Base-by-base conservation (phyloP, 495 filamentous ascomycete genomes). In the Apodospora peruviana region DNA sequence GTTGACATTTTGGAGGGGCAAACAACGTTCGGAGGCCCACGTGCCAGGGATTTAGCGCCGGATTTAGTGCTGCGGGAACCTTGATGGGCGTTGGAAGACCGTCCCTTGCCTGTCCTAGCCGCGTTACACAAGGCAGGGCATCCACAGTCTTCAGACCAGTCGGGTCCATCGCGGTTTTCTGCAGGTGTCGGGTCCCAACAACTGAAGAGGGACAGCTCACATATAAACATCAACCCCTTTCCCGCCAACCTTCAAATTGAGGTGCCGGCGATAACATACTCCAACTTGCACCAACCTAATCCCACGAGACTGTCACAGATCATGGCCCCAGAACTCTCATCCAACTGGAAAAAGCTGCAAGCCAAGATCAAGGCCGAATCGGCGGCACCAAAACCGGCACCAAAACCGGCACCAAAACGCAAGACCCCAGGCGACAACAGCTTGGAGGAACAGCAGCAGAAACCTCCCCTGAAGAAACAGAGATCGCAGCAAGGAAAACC, bases 301-400 rank as follows among this genome's bases (percentile, higher is more conserved):
- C n/a, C n/a, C n/a, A n/a, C n/a, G n/a, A n/a, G n/a, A n/a, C n/a
- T n/a, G n/a, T n/a, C n/a, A n/a, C n/a, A n/a, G n/a, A 46, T 36
- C 57, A 72, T 70, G 71, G 62, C 51, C 52, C 42, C 62, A 21
- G 66, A 71, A 43, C 64, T 80, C 25, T 80, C 76, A 1, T 74
- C 75, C 49, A 90, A 90, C 68, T 89, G 85, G 84, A 85, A 86
- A 59, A 87, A 82, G 65, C 74, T 88, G 48, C 83, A 87, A 73
- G 78, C 69, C 50, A 76, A 74, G 29, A 67, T 87, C 45, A 79
- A 82, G 54, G 70, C 77, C 43, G 72, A 81, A 25, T 65, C 70
- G 5, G 70, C 73, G 34, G 8, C 50, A 16, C 11, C 43, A 14
- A 12, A 20, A 14, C 22, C 48, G 7, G 14, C 12, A 35, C 34